Evolutionary conservation across 2,329 filamentous ascomycete genomes (phyloP).

Genomic region (Didymella sp.): DNA sequence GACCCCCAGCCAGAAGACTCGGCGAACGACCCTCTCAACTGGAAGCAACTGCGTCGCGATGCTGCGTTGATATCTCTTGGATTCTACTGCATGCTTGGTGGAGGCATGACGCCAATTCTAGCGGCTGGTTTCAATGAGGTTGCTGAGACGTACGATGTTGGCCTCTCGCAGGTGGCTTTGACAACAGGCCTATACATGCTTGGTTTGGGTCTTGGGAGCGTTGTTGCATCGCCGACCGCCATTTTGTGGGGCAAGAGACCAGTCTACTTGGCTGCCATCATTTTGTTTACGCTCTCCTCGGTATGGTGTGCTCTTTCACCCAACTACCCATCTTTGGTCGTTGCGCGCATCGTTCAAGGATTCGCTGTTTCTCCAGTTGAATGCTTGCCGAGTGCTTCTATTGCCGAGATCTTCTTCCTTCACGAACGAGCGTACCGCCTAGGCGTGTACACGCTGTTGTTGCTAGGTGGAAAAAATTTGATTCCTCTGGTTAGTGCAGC

Average conservation of each 20-base stretch:
- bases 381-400: constrained; percentile 89
- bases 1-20: constrained; percentile 93
- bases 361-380: constrained; percentile 89
- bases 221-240: constrained; percentile 86
- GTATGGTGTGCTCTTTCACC: constrained; percentile 89
- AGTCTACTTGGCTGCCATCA: constrained; percentile 79
- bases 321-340: constrained; percentile 77
- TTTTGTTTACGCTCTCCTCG: constrained; percentile 77
- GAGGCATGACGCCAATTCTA: constrained; percentile 88
- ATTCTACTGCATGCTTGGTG: constrained; percentile 91
- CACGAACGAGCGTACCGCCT: constrained; percentile 93
- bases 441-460: constrained; percentile 87
- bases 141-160: constrained; percentile 69
- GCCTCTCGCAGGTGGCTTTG: constrained; percentile 75
- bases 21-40: constrained; percentile 89
- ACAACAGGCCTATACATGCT: constrained; percentile 96
- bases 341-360: constrained; percentile 86
- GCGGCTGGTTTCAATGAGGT: constrained; percentile 90
- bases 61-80: constrained; percentile 80
- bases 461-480: constrained; percentile 90
- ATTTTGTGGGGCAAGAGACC: constrained; percentile 91
- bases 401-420: constrained; percentile 95
- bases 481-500: constrained; percentile 85
- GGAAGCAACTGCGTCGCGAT: constrained; percentile 83
- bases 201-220: constrained; percentile 83